Evolutionary conservation across 2,329 filamentous ascomycete species (phyloP).

Genomic region (Aspergillus brasiliensis): DNA sequence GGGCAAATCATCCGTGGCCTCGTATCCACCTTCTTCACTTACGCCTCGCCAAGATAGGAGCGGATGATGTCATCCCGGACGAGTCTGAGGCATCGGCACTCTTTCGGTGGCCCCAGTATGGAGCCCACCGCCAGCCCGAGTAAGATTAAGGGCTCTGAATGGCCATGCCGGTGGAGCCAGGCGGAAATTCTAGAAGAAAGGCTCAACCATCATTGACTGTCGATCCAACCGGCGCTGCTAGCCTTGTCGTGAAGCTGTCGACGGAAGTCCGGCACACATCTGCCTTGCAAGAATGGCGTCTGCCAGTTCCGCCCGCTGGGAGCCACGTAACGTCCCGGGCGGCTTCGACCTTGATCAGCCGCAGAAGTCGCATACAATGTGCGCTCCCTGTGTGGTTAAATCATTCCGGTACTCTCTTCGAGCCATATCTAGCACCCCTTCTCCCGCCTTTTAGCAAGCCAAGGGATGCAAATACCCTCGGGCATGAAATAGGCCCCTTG

Average conservation of each 20-base stretch:
- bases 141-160: constrained; percentile 15
- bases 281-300: not conserved
- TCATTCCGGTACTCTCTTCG: not conserved
- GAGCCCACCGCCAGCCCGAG: constrained; percentile 6
- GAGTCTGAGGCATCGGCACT: constrained; percentile 2
- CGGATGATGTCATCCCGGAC: constrained; percentile 16
- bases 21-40: not conserved
- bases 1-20: constrained; percentile 5
- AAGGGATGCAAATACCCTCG: not conserved
- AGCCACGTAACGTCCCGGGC: not conserved
- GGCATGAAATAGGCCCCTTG: not conserved
- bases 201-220: not conserved
- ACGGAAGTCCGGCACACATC: not conserved
- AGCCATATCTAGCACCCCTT: not conserved
- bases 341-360: not conserved
- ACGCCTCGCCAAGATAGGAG: constrained; percentile 4
- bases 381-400: not conserved
- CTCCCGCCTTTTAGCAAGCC: not conserved
- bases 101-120: constrained; percentile 4
- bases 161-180: constrained; percentile 11
- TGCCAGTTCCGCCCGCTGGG: not conserved
- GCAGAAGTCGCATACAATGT: not conserved
- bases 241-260: not conserved
- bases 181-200: constrained; percentile 16
- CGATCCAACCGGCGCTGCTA: constrained; percentile 6